Conservation (phyloP, 768 basidiomycete genomes). For the Mycena olivaceomarginata region DNA sequence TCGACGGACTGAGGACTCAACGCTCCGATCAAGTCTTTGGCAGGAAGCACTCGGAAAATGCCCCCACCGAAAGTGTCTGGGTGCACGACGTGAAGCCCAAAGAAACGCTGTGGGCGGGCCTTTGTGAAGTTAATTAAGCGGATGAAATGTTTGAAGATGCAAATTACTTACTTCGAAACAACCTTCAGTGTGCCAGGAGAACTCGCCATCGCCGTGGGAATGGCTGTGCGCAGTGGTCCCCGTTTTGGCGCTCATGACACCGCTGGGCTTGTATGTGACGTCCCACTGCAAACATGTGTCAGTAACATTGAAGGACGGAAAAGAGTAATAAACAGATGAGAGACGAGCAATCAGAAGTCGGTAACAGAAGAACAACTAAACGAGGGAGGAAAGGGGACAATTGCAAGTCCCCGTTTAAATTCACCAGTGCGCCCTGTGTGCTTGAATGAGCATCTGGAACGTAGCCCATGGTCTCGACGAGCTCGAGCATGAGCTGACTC, state of each 20-base stretch:
- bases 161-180: conserved; percentile 6
- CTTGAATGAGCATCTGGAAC: conserved; percentile 16
- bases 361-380: too few species aligned
- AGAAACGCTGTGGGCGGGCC: conserved; percentile 18
- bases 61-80: conserved; percentile 23
- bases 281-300: conserved; percentile 1
- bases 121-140: not conserved
- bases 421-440: conserved; percentile 23
- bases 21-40: not conserved
- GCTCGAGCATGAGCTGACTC: conserved; percentile 26
- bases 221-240: conserved; percentile 4
- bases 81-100: conserved; percentile 19
- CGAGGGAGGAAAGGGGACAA: not conserved
- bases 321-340: not conserved
- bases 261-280: conserved; percentile 17
- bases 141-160: not conserved
- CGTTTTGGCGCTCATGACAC: conserved; percentile 1
- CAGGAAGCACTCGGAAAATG: conserved; percentile 24
- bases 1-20: conserved; percentile 5
- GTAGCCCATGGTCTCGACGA: conserved; percentile 17
- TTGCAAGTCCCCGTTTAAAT: not conserved
- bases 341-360: too few species aligned
- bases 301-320: not conserved
- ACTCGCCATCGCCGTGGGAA: conserved; percentile 20
- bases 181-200: conserved; percentile 27